Evolutionary conservation across 305 asterid species (phyloP), one percentile per base, ranked within the genome.

Genomic region (Fraxinus baroniana): DNA sequence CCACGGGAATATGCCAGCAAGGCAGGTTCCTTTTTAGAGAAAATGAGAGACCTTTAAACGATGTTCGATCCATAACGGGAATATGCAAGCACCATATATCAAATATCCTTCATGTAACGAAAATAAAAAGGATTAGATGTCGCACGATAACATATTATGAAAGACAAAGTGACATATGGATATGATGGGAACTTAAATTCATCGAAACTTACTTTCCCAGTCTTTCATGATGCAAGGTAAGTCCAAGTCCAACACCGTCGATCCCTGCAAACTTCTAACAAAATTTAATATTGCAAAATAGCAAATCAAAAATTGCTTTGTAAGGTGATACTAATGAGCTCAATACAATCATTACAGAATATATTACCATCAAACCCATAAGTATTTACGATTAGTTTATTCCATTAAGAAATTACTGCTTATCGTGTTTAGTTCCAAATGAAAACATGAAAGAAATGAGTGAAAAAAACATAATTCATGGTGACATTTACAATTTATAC

Each of bases 21-120:
- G 76, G 22, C 22, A 9, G 76, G 44, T 6, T 12, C n/a, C 8
- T 24, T 12, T 24, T 68, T 10, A 64, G 74, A 57, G 35, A 10
- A 46, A 55, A 37, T 55, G 79, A 73, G 57, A 79, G 81, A 94
- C 98, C 97, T 88, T 85, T 71, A 57, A 93, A 93, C 15, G 91
- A 39, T 86, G 97, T 89, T 80, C 93, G 90, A 85, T 93, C 97
- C 33, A 85, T 36, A 33, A 93, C 77, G 79, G 98, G 98, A 81
- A 92, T 86, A 91, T 94, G 98, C 89, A 94, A 80, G 90, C 97
- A 93, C 97, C 97, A 91, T 85, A 91, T 85, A 55, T 93, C 90
- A 79, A 94, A 94, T 26, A 89, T 85, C 94, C 98, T 94, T 83
- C 81, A 85, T 41, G 74, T 8, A n/a, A 36, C 30, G 74, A 66